phyloP scores from a whole-genome alignment of 805 yeast species.

The Schizosaccharomyces osmophilus region DNA sequence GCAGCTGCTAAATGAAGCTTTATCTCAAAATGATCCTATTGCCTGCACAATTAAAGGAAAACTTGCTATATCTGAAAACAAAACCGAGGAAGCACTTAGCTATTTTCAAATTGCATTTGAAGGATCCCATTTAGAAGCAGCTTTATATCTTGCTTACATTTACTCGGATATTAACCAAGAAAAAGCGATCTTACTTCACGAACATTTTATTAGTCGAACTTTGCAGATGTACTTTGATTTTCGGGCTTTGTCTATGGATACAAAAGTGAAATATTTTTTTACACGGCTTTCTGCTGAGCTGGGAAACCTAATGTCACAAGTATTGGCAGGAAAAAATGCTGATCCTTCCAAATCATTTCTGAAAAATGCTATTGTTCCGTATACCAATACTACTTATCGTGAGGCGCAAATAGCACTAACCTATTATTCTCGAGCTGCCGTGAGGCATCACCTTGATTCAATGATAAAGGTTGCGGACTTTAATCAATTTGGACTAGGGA shows the following conservation, averaged over 20 bases:
- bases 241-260: not conserved
- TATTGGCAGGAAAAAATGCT: constrained; percentile 30
- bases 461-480: constrained; percentile 59
- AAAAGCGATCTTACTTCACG: not conserved
- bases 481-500: constrained; percentile 27
- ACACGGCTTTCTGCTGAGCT: constrained; percentile 45
- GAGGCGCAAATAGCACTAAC: constrained; percentile 23
- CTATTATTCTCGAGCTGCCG: constrained; percentile 34
- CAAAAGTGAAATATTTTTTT: not conserved
- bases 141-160: not conserved
- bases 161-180: not conserved
- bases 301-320: constrained; percentile 56
- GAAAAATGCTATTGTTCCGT: not conserved
- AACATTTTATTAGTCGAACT: not conserved
- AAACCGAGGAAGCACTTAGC: not conserved
- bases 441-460: constrained; percentile 40
- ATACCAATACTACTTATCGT: not conserved
- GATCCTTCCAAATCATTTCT: not conserved
- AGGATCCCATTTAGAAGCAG: not conserved
- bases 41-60: not conserved
- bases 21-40: not conserved
- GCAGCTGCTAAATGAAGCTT: not conserved
- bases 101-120: not conserved
- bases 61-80: not conserved
- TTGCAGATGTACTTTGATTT: not conserved